Base-by-base conservation (phyloP, 1,284 basidiomycete species). In the Cutaneotrichosporon dermatis region DNA sequence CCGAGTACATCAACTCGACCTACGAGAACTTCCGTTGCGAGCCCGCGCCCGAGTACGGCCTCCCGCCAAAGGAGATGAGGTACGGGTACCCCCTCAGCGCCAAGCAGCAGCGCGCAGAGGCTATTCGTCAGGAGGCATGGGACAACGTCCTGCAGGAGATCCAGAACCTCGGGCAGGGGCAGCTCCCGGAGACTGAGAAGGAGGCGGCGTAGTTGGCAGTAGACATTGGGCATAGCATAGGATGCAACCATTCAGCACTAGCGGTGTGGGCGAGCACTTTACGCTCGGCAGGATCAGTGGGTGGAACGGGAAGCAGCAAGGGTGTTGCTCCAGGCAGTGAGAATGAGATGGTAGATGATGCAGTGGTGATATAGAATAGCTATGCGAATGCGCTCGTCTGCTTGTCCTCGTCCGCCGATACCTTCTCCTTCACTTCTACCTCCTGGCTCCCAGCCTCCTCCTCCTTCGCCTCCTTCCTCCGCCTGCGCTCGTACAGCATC, bases 11-110 rank as follows among this genome's bases (percentile, higher is more conserved):
- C 59, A 60, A 69, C 52, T 46, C 57, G 9, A 65, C 66, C 12
- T 74, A 66, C 58, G 54, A 45, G 34, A 53, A 66, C 35, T 51
- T 66, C 51, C 61, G 66, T 15, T 63, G 67, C 13, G 62, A 57
- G 37, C 60, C 54, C 34, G 89, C 90, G 71, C 86, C 88, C n/a
- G 79, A 80, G 51, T 92, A 83, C 76, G 87, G 86, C 16, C 82
- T 80, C 58, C 80, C 82, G 53, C 84, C 82, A 72, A 83, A 84
- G 72, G 71, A 72, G 63, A 57, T 70, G 35, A 59, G 63, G 44
- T 78, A 73, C 61, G 72, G 71, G 7, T 68, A 70, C 52, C 75
- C 76, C 4, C 56, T 73, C 57, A 67, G 58, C 42, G 70, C 70
- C 16, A 71, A 67, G 62, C 57, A 55, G 49, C 52, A 61, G 53